Evolutionary conservation across 106 monocot genomes (phyloP), one percentile per base, ranked within the genome.

Genomic region (Acorus gramineus): DNA sequence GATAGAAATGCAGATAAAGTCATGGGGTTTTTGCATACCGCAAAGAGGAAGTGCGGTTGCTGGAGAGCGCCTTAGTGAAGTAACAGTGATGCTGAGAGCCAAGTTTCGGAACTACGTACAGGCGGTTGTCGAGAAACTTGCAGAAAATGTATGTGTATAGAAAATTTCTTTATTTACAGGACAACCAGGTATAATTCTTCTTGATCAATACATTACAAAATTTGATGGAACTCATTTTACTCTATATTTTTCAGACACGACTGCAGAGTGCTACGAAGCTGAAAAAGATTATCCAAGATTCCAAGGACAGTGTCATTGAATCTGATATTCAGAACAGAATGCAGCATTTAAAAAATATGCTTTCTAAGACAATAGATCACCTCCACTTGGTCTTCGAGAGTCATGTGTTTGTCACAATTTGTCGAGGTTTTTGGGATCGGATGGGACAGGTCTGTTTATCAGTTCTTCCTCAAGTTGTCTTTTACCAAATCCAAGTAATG

Each of bases 71-170:
- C 92, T 99, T 45, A 82, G 81, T 62, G 98, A 99, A 78, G 88
- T 92, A 44, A 85, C 88, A 8, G 92, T 99, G 50, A 69, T 83
- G 8, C 60, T 99, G 65, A 85, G 88, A 76, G 82, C 98, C 8
- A 92, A 99, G 71, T 99, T 92, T 78, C 79, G 92, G 62, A 99
- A 92, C 59, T 92, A 99, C 78, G 49, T 88, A 63, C 91, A 99
- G 60, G 92, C 98, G 47, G 81, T 99, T 57, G 85, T 89, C 46
- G 92, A 92, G 59, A 99, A 99, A 67, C 85, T 99, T 47, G 71
- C 80, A 63, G 85, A 99, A 55, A 99, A 99, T 78, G 98, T 99
- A 55, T 86, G 98, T 73, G 11, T 13, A 49, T 14, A 14, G 28
- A 28, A 28, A 28, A 28, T 28, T 28, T 28, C 28, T 28, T 28